Percentiles rank a stretch among this genome's conserved stretches.
Evolutionary conservation across 169 alveolate genomes (phyloP).

Genomic region (Plasmodium inui): DNA sequence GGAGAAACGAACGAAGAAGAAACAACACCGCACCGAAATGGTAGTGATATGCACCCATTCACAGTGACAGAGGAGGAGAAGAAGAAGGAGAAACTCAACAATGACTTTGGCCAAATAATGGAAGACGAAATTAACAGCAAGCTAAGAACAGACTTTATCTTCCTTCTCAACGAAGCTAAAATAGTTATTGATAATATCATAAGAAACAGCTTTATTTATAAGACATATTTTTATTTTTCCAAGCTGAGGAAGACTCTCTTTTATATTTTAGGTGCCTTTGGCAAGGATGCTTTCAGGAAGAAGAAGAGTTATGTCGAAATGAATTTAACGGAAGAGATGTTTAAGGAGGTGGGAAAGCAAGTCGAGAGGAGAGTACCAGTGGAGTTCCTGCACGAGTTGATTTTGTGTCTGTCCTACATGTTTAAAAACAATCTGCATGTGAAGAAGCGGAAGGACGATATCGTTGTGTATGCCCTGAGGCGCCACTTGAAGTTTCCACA

Average conservation of each 20-base stretch:
- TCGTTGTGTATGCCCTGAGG: conserved; percentile 25
- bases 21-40: not conserved
- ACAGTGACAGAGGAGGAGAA: not conserved
- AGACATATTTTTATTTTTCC: conserved; percentile 11
- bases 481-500: not conserved
- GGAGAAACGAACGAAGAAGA: not conserved
- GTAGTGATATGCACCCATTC: not conserved
- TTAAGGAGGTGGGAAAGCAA: conserved; percentile 2
- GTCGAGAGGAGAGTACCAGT: conserved; percentile 15
- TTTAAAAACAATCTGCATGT: conserved; percentile 29
- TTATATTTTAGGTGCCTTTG: conserved; percentile 30
- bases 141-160: conserved; percentile 9
- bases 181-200: conserved; percentile 42
- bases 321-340: conserved; percentile 14
- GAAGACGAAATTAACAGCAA: not conserved
- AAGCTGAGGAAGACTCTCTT: conserved; percentile 48
- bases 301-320: conserved; percentile 27
- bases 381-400: conserved; percentile 19
- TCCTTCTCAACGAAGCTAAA: conserved; percentile 15
- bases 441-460: conserved; percentile 8
- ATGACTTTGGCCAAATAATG: not conserved
- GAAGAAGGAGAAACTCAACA: not conserved
- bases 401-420: conserved; percentile 4
- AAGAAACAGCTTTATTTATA: conserved; percentile 24
- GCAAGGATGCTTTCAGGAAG: conserved; percentile 13